Percentiles rank a stretch among this genome's conserved stretches.
Evolutionary conservation across 805 yeast species (phyloP).

Genomic region (Pichia ethanolica): DNA sequence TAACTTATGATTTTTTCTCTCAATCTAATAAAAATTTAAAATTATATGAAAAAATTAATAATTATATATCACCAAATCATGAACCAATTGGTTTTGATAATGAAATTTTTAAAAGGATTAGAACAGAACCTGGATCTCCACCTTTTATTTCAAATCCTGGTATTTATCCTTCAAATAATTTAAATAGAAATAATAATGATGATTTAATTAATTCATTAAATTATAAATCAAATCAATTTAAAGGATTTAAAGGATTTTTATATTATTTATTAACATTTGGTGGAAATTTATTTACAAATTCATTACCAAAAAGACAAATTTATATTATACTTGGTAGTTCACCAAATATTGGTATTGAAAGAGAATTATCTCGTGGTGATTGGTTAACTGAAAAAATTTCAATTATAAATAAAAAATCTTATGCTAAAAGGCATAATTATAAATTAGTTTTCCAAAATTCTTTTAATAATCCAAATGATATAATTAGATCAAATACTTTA

Average conservation of each 20-base stretch:
- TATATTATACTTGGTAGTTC: conserved; percentile 34
- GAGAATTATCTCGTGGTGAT: conserved; percentile 32
- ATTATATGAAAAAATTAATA: conserved; percentile 20
- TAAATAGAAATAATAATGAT: not conserved
- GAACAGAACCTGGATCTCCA: conserved; percentile 24
- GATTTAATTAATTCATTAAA: too few relatives aligned
- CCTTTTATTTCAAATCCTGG: conserved; percentile 23
- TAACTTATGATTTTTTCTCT: not conserved
- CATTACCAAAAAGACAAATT: conserved; percentile 22
- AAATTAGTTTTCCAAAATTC: conserved; percentile 33
- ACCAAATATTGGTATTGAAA: conserved; percentile 34
- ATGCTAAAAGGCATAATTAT: conserved; percentile 42
- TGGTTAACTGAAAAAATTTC: conserved; percentile 44
- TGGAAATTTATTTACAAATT: not conserved
- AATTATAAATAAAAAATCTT: conserved; percentile 39
- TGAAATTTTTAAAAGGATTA: conserved; percentile 10
- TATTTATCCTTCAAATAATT: conserved; percentile 14
- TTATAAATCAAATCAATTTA: not conserved
- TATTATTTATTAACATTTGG: not conserved
- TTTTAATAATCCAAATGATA: conserved; percentile 10
- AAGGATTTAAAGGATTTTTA: not conserved
- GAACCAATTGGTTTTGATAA: conserved; percentile 21
- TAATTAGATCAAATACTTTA: not conserved
- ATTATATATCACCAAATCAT: conserved; percentile 17
- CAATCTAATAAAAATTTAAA: not conserved